These are phyloP conservation scores for Ulota crispa DNA, from an alignment of 225 moss, liverwort and hornwort genomes.

Conservation along the genomic window DNA sequence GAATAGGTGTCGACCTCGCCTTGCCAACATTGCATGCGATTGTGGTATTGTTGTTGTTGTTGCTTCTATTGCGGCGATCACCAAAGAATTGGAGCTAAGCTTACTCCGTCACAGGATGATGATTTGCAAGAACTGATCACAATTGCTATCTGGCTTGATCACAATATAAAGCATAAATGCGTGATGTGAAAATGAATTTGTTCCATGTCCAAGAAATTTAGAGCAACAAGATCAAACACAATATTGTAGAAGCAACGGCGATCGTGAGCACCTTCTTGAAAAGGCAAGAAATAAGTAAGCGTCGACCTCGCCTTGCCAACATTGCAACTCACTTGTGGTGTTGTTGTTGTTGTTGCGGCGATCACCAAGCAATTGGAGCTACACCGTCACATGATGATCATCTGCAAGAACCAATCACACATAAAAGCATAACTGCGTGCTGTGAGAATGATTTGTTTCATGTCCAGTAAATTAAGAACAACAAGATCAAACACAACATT, in stretches of 20 bases:
- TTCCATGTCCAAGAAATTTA: neutral
- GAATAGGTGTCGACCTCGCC: conserved; percentile 1
- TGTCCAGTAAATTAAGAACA: neutral
- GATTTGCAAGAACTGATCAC: neutral
- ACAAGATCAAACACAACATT: neutral
- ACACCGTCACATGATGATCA: too few species aligned
- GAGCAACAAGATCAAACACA: neutral
- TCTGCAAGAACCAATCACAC: neutral
- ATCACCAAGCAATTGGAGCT: neutral
- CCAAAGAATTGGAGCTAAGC: too few species aligned
- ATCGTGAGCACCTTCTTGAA: neutral
- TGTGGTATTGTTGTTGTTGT: neutral
- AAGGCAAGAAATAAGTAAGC: conserved; percentile 8
- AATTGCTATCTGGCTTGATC: conserved; percentile 26
- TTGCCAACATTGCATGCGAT: conserved; percentile 7
- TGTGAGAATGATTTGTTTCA: neutral
- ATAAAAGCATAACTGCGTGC: neutral
- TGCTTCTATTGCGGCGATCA: neutral
- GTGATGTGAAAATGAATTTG: neutral
- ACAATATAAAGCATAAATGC: neutral
- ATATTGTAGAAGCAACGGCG: neutral
- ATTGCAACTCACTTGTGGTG: neutral
- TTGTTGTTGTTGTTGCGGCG: neutral
- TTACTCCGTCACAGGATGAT: too few species aligned
- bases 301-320: conserved; percentile 9